Evolutionary conservation across 306 rosid genomes (phyloP).

Genomic region (Hylodesmum podocarpum): DNA sequence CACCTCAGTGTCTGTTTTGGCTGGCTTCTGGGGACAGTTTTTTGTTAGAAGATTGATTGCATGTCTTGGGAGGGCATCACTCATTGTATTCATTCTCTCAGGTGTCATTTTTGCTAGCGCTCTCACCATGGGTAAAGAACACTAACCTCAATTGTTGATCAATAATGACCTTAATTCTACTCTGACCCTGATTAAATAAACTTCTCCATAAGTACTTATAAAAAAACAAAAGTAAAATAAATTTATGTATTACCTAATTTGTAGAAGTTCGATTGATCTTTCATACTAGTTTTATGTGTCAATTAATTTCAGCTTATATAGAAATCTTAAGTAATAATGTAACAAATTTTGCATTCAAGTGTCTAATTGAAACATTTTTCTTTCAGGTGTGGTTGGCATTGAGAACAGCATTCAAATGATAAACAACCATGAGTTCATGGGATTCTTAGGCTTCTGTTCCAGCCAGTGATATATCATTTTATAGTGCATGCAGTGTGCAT

Average conservation of each 20-base stretch:
- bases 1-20: constrained; percentile 57
- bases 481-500: not conserved
- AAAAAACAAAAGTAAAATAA: no score
- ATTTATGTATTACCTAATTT: no score
- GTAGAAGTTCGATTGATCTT: no score
- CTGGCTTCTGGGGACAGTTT: constrained; percentile 88
- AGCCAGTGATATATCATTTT: constrained; percentile 34
- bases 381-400: constrained; percentile 69
- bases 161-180: no score
- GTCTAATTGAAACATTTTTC: not conserved
- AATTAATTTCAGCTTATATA: no score
- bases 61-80: constrained; percentile 66
- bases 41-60: constrained; percentile 57
- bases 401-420: constrained; percentile 66
- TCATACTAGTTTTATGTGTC: no score
- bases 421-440: constrained; percentile 77
- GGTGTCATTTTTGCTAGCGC: constrained; percentile 85
- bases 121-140: constrained; percentile 73
- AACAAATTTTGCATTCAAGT: not conserved
- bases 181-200: no score
- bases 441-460: constrained; percentile 74
- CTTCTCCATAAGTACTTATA: no score
- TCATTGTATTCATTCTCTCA: constrained; percentile 85
- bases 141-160: not conserved
- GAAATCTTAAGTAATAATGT: not conserved